These are phyloP conservation scores for Stagonosporopsis tanaceti DNA, from an alignment of 2,329 filamentous ascomycete species.

Conservation along the genomic window DNA sequence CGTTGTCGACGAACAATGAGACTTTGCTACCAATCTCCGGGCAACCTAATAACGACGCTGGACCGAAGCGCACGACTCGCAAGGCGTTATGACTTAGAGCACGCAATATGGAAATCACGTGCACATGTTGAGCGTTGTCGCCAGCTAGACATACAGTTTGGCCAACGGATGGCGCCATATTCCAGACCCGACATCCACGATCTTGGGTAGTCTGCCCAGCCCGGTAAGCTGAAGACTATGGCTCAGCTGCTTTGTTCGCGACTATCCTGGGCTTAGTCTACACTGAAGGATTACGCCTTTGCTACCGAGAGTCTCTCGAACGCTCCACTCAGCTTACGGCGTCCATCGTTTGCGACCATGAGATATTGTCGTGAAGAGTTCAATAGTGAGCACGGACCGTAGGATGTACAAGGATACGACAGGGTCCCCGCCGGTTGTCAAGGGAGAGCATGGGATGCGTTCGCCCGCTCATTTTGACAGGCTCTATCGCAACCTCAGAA, in stretches of 20 bases:
- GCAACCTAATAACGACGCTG: background rate
- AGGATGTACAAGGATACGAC: background rate
- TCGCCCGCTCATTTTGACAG: background rate
- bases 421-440: slow-evolving; percentile 1
- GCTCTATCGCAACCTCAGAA: slow-evolving; percentile 4
- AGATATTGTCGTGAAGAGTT: background rate
- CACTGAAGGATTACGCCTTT: background rate
- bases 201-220: background rate
- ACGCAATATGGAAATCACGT: background rate
- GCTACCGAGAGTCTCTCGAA: background rate
- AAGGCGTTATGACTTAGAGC: background rate
- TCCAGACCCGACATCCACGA: background rate
- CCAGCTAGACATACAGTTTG: background rate
- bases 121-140: background rate
- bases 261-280: background rate
- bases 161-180: background rate
- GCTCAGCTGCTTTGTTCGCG: background rate
- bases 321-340: background rate
- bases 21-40: background rate
- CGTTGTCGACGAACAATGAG: background rate
- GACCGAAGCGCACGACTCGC: background rate
- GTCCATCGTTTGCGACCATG: background rate
- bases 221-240: background rate
- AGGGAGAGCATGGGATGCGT: slow-evolving; percentile 2
- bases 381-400: background rate